phyloP scores from a whole-genome alignment of 2,329 filamentous ascomycete species.

The Fusarium sarcochroum region DNA sequence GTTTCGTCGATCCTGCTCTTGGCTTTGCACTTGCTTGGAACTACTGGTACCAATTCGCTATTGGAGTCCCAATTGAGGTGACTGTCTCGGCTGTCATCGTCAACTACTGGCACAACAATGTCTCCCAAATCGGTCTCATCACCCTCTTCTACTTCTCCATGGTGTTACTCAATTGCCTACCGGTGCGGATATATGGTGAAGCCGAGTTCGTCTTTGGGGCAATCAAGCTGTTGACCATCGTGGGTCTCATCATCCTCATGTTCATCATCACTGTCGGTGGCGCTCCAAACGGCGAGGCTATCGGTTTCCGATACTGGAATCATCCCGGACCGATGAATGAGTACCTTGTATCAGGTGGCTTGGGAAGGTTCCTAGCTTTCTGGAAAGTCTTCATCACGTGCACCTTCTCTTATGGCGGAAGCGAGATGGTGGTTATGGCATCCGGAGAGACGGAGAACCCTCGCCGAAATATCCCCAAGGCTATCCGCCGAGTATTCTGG shows the following conservation, averaged over 20 bases:
- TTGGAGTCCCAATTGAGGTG: slow-evolving; percentile 70
- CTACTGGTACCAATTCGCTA: slow-evolving; percentile 73
- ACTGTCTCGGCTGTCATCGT: slow-evolving; percentile 71
- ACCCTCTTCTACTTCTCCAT: slow-evolving; percentile 29
- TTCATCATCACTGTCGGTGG: slow-evolving; percentile 66
- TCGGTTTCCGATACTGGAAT: slow-evolving; percentile 59
- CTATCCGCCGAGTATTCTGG: slow-evolving; percentile 72
- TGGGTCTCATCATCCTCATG: slow-evolving; percentile 67
- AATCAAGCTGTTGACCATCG: slow-evolving; percentile 71
- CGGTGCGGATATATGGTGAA: slow-evolving; percentile 59
- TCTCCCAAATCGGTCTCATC: slow-evolving; percentile 20
- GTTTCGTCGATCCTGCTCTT: slow-evolving; percentile 68
- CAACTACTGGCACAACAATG: slow-evolving; percentile 68
- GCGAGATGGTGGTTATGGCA: slow-evolving; percentile 74
- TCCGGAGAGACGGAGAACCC: slow-evolving; percentile 53
- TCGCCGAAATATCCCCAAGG: slow-evolving; percentile 57
- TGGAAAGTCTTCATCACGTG: slow-evolving; percentile 71
- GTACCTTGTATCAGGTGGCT: slow-evolving; percentile 62
- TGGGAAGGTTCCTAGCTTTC: slow-evolving; percentile 70
- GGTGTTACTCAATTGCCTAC: slow-evolving; percentile 30
- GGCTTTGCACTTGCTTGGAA: slow-evolving; percentile 65
- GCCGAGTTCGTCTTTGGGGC: slow-evolving; percentile 74
- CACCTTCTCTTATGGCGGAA: slow-evolving; percentile 73
- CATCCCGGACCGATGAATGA: slow-evolving; percentile 61
- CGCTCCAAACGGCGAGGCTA: slow-evolving; percentile 62